These are phyloP conservation scores for Pseudoscleropodium purum DNA, from an alignment of 225 moss, liverwort and hornwort species.

Conservation along the genomic window DNA sequence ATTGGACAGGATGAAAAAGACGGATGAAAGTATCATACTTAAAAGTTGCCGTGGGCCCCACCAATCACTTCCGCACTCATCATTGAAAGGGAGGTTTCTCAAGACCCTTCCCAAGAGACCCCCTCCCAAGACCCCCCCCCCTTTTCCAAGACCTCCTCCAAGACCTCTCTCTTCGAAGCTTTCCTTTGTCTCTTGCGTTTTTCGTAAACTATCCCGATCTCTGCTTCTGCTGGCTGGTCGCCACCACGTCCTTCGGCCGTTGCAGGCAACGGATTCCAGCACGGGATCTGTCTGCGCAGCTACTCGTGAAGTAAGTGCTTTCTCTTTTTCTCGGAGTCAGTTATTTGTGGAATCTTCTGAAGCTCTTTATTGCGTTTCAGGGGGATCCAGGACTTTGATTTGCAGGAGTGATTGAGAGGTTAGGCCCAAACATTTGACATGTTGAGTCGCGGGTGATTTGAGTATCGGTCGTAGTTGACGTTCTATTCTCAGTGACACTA, in stretches of 20 bases:
- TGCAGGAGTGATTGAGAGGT: not conserved
- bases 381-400: not conserved
- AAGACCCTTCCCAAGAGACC: not conserved
- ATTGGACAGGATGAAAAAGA: not conserved
- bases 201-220: not conserved
- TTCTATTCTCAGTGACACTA: not conserved
- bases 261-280: not conserved
- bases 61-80: not conserved
- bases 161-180: not conserved
- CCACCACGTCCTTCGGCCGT: not conserved
- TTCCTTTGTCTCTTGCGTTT: not conserved
- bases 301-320: not conserved
- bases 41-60: not conserved
- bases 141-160: not conserved
- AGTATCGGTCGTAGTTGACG: not conserved
- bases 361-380: not conserved
- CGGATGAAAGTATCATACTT: not conserved
- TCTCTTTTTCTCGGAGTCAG: not conserved
- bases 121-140: not conserved
- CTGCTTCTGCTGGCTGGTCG: not conserved
- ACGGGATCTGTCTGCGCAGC: not conserved
- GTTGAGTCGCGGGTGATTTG: not conserved
- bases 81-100: not conserved
- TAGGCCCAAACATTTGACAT: not conserved
- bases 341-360: not conserved